Evolutionary conservation across 2,329 filamentous ascomycete species (phyloP).

Genomic region (Diplodia intermedia): DNA sequence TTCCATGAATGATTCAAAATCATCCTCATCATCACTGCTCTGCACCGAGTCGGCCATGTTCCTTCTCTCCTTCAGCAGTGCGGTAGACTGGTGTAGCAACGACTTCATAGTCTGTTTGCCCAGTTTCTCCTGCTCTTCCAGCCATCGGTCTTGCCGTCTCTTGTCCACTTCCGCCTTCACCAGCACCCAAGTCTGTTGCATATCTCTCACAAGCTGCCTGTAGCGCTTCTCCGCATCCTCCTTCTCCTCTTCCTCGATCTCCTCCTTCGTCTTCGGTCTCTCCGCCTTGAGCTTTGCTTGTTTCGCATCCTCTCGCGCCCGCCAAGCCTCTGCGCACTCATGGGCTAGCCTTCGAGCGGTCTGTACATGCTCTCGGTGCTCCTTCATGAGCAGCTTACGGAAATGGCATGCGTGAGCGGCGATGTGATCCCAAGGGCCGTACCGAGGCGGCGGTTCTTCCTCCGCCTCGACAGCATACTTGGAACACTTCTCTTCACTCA

Average conservation of each 20-base stretch:
- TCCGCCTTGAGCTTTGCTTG: constrained; percentile 28
- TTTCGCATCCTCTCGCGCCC: constrained; percentile 64
- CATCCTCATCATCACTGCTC: constrained; percentile 40
- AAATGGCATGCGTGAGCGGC: constrained; percentile 81
- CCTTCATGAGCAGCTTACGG: constrained; percentile 76
- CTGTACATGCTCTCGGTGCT: constrained; percentile 78
- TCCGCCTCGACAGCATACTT: constrained; percentile 74
- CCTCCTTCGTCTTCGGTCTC: constrained; percentile 60
- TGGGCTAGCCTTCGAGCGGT: constrained; percentile 80
- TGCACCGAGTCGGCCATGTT: constrained; percentile 42
- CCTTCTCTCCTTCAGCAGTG: constrained; percentile 43
- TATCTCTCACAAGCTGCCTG: constrained; percentile 71
- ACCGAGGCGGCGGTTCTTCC: constrained; percentile 78
- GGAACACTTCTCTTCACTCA: constrained; percentile 74
- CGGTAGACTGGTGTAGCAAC: constrained; percentile 73
- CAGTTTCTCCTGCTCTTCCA: constrained; percentile 64
- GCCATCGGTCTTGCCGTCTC: constrained; percentile 63
- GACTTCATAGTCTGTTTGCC: constrained; percentile 72
- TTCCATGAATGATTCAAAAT: constrained; percentile 48
- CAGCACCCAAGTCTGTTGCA: constrained; percentile 67
- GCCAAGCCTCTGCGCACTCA: constrained; percentile 78
- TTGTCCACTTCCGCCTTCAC: constrained; percentile 65
- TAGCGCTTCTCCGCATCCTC: constrained; percentile 72
- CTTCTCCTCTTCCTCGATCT: constrained; percentile 79
- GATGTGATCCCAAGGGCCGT: constrained; percentile 86